A percentile compares a stretch with the other conserved stretches of the same genome.
Evolutionary conservation across 495 filamentous ascomycete genomes (phyloP).

Genomic region (Penicillium arizonense): DNA sequence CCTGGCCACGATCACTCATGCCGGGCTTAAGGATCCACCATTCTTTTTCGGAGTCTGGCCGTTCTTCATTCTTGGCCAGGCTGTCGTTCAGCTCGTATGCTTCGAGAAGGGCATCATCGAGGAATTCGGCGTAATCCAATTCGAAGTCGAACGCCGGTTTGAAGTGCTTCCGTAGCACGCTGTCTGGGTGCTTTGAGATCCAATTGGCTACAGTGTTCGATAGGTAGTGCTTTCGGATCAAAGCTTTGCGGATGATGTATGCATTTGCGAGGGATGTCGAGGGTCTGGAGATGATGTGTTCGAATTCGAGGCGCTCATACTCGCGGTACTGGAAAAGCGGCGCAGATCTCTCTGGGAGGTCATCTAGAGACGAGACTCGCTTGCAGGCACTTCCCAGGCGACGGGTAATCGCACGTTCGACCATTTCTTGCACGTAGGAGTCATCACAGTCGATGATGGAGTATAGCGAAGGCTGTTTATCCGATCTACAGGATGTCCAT

Average conservation of each 20-base stretch:
- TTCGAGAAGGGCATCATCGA: constrained; percentile 89
- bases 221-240: constrained; percentile 96
- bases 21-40: constrained; percentile 99
- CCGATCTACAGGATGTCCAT: constrained; percentile 37
- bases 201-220: constrained; percentile 75
- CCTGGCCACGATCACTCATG: constrained; percentile 95
- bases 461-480: constrained; percentile 52
- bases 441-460: constrained; percentile 83
- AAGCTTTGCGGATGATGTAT: constrained; percentile 92
- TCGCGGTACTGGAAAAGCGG: constrained; percentile 76
- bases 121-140: constrained; percentile 92
- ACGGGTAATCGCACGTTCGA: constrained; percentile 65
- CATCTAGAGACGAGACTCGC: constrained; percentile 43
- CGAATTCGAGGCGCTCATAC: constrained; percentile 86
- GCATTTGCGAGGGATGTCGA: constrained; percentile 65
- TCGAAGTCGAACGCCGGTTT: constrained; percentile 81
- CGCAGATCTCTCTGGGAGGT: constrained; percentile 39
- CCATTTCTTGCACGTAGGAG: constrained; percentile 78
- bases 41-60: constrained; percentile 54
- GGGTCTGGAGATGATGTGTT: constrained; percentile 61
- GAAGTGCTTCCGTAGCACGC: constrained; percentile 62
- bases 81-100: constrained; percentile 82
- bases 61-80: constrained; percentile 60
- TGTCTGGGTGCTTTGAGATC: constrained; percentile 76
- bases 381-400: constrained; percentile 51